Evolutionary conservation across 1,284 basidiomycete genomes (phyloP).

Genomic region (Cryptococcus wingfieldii): DNA sequence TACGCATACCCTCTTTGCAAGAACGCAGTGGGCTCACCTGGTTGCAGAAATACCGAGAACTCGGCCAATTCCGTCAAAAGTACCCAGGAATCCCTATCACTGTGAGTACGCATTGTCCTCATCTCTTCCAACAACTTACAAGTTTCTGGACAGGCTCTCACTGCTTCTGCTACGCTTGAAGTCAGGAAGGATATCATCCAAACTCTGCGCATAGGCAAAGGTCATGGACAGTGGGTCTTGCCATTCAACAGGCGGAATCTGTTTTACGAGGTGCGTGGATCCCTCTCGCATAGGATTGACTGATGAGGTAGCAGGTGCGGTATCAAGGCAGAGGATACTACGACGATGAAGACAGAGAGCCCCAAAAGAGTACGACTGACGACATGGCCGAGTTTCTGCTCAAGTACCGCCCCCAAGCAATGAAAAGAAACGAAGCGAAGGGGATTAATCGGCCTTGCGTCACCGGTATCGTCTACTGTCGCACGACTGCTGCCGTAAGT

Average conservation of each 20-base stretch:
- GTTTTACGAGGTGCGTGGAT: constrained; percentile 64
- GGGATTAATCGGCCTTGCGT: constrained; percentile 51
- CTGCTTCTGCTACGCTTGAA: constrained; percentile 52
- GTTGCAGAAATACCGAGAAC: constrained; percentile 59
- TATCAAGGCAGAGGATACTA: constrained; percentile 14
- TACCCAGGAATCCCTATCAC: constrained; percentile 74
- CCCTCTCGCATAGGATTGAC: background rate
- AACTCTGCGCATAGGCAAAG: constrained; percentile 59
- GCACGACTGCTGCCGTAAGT: constrained; percentile 37
- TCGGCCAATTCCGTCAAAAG: constrained; percentile 64
- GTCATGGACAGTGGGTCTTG: constrained; percentile 63
- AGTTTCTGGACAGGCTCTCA: constrained; percentile 48
- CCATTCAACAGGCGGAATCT: constrained; percentile 76
- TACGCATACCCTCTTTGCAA: constrained; percentile 6
- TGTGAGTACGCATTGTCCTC: constrained; percentile 49
- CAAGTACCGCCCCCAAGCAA: constrained; percentile 21
- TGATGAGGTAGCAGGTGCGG: constrained; percentile 16
- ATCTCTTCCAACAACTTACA: constrained; percentile 8
- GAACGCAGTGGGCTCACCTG: background rate
- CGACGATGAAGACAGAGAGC: constrained; percentile 3
- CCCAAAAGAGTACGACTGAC: constrained; percentile 24
- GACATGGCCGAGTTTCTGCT: constrained; percentile 66
- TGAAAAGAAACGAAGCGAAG: constrained; percentile 17
- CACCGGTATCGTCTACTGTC: constrained; percentile 76
- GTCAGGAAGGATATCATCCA: constrained; percentile 68